Evolutionary conservation across 371 early-diverging fungal species (phyloP).

Genomic region (Blastocladiella emersonii): DNA sequence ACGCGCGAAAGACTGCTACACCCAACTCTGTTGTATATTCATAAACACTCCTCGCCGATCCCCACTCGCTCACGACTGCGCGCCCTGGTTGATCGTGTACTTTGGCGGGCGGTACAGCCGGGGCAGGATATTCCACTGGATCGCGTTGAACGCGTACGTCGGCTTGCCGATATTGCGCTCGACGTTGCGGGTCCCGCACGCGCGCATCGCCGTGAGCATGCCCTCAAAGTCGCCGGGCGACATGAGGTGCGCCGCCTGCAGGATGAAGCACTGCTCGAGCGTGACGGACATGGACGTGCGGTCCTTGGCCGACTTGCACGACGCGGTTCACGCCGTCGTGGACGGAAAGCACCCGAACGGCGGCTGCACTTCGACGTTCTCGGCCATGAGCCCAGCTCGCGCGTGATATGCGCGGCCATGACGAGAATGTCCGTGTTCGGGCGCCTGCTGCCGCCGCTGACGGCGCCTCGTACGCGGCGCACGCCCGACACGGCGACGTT

Average conservation of each 20-base stretch:
- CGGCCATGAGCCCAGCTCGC: background rate
- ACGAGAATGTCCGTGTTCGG: slow-evolving; percentile 3
- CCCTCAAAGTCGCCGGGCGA: background rate
- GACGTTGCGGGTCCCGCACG: slow-evolving; percentile 1
- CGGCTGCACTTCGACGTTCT: background rate
- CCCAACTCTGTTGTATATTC: no score
- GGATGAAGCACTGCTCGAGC: background rate
- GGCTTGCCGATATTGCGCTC: background rate
- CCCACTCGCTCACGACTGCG: no score
- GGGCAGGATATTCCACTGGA: slow-evolving; percentile 3
- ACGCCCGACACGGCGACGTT: background rate
- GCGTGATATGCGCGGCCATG: slow-evolving; percentile 5
- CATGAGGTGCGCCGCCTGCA: background rate
- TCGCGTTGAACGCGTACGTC: background rate
- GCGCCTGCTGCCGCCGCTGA: background rate
- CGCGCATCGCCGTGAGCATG: slow-evolving; percentile 2
- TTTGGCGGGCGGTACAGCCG: background rate
- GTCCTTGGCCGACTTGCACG: slow-evolving; percentile 6
- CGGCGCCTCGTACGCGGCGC: background rate
- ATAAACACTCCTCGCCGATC: no score
- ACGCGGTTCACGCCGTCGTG: background rate
- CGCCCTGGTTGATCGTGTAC: background rate
- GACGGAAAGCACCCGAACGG: background rate
- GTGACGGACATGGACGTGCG: slow-evolving; percentile 1
- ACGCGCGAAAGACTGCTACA: no score